Conservation (phyloP, 371 early-diverging fungal species). For the Mortierella sp. region DNA sequence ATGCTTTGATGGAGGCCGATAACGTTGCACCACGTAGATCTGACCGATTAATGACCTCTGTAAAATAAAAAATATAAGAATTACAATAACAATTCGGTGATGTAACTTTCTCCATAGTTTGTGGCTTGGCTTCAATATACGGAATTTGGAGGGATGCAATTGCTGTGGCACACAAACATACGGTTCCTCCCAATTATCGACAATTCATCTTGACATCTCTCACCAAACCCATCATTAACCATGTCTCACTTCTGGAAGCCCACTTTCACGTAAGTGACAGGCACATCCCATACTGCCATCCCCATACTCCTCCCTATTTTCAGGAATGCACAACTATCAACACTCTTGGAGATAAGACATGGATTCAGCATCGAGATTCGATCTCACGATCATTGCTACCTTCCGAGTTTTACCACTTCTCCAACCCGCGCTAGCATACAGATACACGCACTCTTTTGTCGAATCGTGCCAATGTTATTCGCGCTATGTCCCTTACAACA, state of each 20-base stretch:
- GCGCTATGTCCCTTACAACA: too few species aligned
- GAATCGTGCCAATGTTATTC: too few species aligned
- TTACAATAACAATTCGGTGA: constrained; percentile 8
- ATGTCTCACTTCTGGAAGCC: constrained; percentile 57
- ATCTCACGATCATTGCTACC: not conserved
- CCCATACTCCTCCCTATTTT: not conserved
- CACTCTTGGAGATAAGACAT: not conserved
- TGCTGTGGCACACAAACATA: constrained; percentile 11
- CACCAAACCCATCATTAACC: constrained; percentile 14
- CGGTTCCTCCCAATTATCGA: constrained; percentile 23
- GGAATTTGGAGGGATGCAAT: constrained; percentile 1
- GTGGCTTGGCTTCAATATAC: not conserved
- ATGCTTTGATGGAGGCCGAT: not conserved
- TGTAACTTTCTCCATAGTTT: not conserved
- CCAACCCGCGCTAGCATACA: too few species aligned
- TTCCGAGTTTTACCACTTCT: not conserved
- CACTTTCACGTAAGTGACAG: constrained; percentile 48
- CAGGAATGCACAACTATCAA: not conserved
- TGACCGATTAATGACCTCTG: not conserved
- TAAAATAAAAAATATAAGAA: constrained; percentile 8
- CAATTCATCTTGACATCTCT: constrained; percentile 14
- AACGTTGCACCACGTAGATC: too few species aligned
- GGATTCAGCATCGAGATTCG: not conserved
- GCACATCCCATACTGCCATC: not conserved
- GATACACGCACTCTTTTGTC: too few species aligned